Conservation (phyloP, 192 early-diverging fungal genomes). For the Piromyces finnis region DNA sequence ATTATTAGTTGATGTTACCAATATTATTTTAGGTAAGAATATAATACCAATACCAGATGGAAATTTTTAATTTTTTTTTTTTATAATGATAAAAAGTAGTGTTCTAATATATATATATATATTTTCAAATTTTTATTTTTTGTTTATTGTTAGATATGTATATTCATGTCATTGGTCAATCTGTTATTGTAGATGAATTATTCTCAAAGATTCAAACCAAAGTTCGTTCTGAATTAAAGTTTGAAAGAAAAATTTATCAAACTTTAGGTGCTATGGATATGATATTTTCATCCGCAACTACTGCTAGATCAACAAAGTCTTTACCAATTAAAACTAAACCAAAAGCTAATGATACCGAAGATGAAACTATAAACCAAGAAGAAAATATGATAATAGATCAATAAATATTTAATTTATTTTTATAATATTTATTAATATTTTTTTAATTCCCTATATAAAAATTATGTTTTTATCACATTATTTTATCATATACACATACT, state of each 20-base stretch:
- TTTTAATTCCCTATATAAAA: too few relatives aligned
- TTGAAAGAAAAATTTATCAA: background rate
- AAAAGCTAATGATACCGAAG: background rate
- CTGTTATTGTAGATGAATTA: conserved; percentile 60
- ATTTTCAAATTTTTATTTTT: too few relatives aligned
- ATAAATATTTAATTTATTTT: background rate
- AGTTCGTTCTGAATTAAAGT: conserved; percentile 49
- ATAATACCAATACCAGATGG: too few relatives aligned
- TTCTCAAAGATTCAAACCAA: conserved; percentile 46
- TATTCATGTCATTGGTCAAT: conserved; percentile 55
- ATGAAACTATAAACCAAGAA: background rate
- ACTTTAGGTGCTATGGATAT: background rate
- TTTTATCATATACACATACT: too few relatives aligned
- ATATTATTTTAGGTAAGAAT: conserved; percentile 45
- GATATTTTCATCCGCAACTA: background rate
- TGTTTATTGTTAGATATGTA: conserved; percentile 55
- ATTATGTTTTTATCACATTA: too few relatives aligned
- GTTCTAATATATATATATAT: too few relatives aligned
- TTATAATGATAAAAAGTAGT: too few relatives aligned
- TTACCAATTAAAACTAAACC: background rate
- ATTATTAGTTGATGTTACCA: conserved; percentile 60
- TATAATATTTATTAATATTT: too few relatives aligned
- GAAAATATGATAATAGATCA: background rate
- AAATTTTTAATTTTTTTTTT: too few relatives aligned
- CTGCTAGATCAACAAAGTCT: background rate